Evolutionary conservation across 164 flowering plant species (phyloP).

Genomic region (Piper betle): DNA sequence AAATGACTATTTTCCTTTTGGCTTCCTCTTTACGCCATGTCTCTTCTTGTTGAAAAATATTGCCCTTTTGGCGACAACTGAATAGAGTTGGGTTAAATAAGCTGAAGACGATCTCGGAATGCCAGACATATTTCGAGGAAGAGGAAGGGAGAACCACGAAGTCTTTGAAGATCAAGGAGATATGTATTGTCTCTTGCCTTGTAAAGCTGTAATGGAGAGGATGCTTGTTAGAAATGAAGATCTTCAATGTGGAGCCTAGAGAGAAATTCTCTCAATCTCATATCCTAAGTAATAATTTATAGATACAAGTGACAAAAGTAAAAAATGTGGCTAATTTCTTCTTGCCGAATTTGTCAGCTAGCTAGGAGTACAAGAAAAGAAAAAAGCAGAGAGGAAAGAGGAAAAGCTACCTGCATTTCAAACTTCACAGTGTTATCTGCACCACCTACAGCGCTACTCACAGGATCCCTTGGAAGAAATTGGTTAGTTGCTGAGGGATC

Average conservation of each 20-base stretch:
- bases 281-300: too few species aligned
- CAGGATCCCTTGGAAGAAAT: constrained; percentile 1
- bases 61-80: too few species aligned
- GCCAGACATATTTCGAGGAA: constrained; percentile 22
- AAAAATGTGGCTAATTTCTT: not conserved
- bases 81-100: constrained; percentile 1
- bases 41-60: too few species aligned
- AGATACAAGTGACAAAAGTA: not conserved
- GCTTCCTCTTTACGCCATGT: too few species aligned
- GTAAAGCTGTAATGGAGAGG: constrained; percentile 19
- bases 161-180: constrained; percentile 19
- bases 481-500: not conserved
- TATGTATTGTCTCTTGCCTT: constrained; percentile 13
- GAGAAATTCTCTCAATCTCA: too few species aligned
- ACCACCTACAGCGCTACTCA: not conserved
- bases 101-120: constrained; percentile 8
- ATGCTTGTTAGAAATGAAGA: not conserved
- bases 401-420: constrained; percentile 23
- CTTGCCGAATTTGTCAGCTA: not conserved
- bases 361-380: not conserved
- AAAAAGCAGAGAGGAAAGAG: not conserved
- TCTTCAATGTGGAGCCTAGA: not conserved
- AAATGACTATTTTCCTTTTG: too few species aligned
- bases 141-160: constrained; percentile 18
- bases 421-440: constrained; percentile 16